phyloP scores from a whole-genome alignment of 108 stramenopile species.

The Nannochloropsis gaditana region DNA sequence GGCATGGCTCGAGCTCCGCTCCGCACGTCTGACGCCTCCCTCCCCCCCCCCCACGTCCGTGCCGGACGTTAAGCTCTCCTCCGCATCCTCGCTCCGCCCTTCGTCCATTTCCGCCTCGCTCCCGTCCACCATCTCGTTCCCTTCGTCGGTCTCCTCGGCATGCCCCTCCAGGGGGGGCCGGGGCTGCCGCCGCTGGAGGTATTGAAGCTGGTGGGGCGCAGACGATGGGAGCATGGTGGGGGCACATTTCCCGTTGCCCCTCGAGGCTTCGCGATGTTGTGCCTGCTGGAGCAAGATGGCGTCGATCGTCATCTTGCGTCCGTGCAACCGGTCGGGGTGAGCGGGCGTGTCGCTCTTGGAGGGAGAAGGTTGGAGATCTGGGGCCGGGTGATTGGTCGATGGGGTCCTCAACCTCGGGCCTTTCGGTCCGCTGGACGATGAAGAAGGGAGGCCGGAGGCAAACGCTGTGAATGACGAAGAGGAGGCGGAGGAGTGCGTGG shows the following conservation, averaged over 20 bases:
- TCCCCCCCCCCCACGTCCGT: too few species aligned
- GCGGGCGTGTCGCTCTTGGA: neutral
- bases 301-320: neutral
- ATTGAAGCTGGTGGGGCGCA: neutral
- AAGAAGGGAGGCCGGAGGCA: neutral
- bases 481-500: neutral
- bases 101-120: neutral
- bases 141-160: neutral
- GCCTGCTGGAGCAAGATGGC: slow-evolving; percentile 4
- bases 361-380: neutral
- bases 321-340: neutral
- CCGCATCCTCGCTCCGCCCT: neutral
- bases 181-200: neutral
- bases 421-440: neutral
- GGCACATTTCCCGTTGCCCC: neutral
- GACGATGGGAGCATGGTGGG: neutral
- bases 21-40: too few species aligned
- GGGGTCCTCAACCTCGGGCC: too few species aligned
- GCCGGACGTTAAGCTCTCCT: too few species aligned
- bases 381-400: neutral
- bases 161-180: neutral
- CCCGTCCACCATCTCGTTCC: neutral
- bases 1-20: too few species aligned
- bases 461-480: neutral
- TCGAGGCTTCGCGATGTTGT: neutral